These are phyloP conservation scores for Thermothelomyces thermophilus DNA, from an alignment of 2,329 filamentous ascomycete species.

Conservation along the genomic window DNA sequence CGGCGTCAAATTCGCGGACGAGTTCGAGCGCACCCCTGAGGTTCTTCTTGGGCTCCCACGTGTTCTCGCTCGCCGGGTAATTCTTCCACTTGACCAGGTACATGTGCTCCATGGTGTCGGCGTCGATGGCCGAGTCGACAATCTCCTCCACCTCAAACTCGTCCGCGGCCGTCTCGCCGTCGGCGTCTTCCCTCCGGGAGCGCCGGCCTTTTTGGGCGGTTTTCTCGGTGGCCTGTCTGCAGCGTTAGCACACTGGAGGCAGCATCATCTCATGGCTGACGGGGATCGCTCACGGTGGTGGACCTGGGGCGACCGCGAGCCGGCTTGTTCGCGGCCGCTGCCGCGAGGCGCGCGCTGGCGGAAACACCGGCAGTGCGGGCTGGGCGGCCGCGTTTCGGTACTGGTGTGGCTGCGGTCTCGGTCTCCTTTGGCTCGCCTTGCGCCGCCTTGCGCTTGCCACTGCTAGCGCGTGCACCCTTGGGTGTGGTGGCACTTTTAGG, in stretches of 20 bases:
- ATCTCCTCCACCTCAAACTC: constrained; percentile 46
- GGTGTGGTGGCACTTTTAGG: constrained; percentile 16
- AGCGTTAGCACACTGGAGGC: background rate
- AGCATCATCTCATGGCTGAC: background rate
- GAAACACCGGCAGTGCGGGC: constrained; percentile 13
- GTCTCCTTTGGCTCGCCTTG: constrained; percentile 7
- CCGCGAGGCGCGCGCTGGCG: constrained; percentile 22
- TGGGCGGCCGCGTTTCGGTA: constrained; percentile 22
- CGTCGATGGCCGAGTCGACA: constrained; percentile 35
- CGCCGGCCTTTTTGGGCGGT: constrained; percentile 16
- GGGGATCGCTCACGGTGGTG: constrained; percentile 12
- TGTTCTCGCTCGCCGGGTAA: constrained; percentile 38
- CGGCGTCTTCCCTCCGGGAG: constrained; percentile 13
- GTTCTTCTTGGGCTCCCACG: constrained; percentile 48
- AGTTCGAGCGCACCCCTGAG: constrained; percentile 34
- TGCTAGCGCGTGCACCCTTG: constrained; percentile 16
- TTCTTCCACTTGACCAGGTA: constrained; percentile 51
- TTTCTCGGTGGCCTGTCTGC: constrained; percentile 12
- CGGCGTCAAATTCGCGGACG: constrained; percentile 34
- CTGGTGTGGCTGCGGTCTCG: constrained; percentile 9
- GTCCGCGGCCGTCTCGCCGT: constrained; percentile 18
- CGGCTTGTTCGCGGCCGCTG: constrained; percentile 21
- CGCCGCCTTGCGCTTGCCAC: constrained; percentile 26
- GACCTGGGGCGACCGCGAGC: constrained; percentile 19
- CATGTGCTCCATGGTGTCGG: constrained; percentile 32